Percentiles rank a stretch among this genome's conserved stretches.
phyloP scores from a whole-genome alignment of 306 rosid species.

The Fragaria vesca region DNA sequence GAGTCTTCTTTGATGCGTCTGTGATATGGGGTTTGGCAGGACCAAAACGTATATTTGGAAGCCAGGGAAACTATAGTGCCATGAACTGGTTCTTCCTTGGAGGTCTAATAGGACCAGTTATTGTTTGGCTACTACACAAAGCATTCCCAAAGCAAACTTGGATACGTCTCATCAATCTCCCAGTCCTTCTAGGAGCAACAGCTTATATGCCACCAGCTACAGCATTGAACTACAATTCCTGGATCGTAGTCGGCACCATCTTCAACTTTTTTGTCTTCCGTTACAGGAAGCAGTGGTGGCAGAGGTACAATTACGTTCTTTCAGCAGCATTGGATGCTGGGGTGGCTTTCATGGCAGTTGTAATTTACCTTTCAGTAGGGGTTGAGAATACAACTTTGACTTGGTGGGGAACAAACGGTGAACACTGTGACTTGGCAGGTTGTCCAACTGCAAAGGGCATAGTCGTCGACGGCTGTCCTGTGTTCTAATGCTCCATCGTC shows the following conservation, averaged over 20 bases:
- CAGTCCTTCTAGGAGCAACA: conserved; percentile 80
- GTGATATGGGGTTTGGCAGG: conserved; percentile 89
- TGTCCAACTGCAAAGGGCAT: conserved; percentile 81
- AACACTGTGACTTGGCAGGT: conserved; percentile 61
- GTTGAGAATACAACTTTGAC: conserved; percentile 44
- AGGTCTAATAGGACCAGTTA: conserved; percentile 67
- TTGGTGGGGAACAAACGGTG: conserved; percentile 82
- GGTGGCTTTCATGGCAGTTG: conserved; percentile 77
- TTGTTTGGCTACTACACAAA: conserved; percentile 68
- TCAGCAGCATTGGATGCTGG: conserved; percentile 89
- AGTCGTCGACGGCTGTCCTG: conserved; percentile 48
- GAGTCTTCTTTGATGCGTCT: conserved; percentile 82
- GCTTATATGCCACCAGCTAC: conserved; percentile 78
- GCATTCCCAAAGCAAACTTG: conserved; percentile 68
- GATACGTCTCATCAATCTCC: conserved; percentile 81
- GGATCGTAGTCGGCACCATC: conserved; percentile 65
- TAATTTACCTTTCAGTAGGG: conserved; percentile 55
- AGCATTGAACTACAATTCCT: conserved; percentile 72
- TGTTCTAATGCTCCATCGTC: conserved; percentile 16
- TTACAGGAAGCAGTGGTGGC: conserved; percentile 84
- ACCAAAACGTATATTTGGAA: conserved; percentile 65
- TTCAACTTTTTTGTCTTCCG: conserved; percentile 79
- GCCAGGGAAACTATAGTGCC: conserved; percentile 55
- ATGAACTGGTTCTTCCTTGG: conserved; percentile 89
- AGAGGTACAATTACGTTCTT: conserved; percentile 78